Base-by-base conservation (phyloP, 192 early-diverging fungal genomes). In the Entomortierella parvispora region DNA sequence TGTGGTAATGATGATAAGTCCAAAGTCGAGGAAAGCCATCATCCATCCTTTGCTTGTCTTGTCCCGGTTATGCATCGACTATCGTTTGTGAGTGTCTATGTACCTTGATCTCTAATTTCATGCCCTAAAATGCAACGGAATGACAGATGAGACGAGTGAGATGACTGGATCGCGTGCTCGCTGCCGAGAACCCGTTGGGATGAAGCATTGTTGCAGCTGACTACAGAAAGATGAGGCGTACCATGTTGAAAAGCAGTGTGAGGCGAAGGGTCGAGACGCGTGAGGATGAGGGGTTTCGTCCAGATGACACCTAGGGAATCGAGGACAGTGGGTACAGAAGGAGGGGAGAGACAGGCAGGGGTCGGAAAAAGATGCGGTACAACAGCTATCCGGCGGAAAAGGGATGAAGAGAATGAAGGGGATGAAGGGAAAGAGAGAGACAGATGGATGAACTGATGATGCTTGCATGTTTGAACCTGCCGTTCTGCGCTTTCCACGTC, bases 21-120 rank as follows among this genome's bases (percentile, higher is more conserved):
- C 10, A 31, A 5, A 28, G 47, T 62, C 31, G 26, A 49, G 7
- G 37, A 28, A 40, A 44, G 62, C 9, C 62, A 54, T 2, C 15
- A 18, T 18, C 42, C 4, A 28, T 0, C 4, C 7, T 40, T 12
- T 40, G 37, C 37, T 9, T 9, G 28, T 40, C 31, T 11, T 34
- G 54, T 3, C 14, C 10, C 8, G n/a, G 5, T 12, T 45, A 25
- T 32, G 28, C 17, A 25, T 22, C 25, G 56, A 4, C 12, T 2
- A 26, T 0, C n/a, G 32, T 12, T 26, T 22, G 22, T 43, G 22
- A 42, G 23, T 42, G 28, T 47, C 32, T 8, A 10, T 5, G n/a
- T 68, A 77, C 74, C 61, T 77, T 77, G 61, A 77, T 77, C 65
- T 77, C 74, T 50, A 77, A 49, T 68, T 77, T 77, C 74, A 77